Conservation (phyloP, 805 yeast genomes). For the Metschnikowia santaceciliae region DNA sequence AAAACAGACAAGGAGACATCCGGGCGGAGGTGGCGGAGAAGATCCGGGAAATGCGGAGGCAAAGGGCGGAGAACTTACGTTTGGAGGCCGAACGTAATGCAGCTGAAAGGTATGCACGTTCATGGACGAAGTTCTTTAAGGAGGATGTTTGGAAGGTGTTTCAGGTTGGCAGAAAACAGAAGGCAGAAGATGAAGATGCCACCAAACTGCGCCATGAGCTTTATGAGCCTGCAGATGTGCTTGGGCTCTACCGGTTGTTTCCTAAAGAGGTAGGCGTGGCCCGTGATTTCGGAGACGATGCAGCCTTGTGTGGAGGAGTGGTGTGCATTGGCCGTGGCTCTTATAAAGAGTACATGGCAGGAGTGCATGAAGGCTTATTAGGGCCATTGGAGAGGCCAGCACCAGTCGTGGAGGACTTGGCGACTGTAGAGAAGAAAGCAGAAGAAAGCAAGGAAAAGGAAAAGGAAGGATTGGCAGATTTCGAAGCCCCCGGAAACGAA, state of each 20-base stretch:
- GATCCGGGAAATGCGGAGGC: conserved; percentile 65
- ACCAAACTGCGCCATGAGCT: conserved; percentile 27
- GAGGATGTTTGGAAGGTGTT: conserved; percentile 10
- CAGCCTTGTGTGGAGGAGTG: conserved; percentile 69
- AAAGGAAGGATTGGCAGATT: conserved; percentile 4
- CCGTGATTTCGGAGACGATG: conserved; percentile 42
- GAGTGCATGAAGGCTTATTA: conserved; percentile 89
- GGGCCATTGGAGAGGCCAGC: conserved; percentile 70
- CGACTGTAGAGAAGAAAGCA: conserved; percentile 7
- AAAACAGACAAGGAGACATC: conserved; percentile 84
- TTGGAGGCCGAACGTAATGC: conserved; percentile 4
- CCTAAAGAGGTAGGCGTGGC: conserved; percentile 24
- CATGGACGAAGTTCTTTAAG: conserved; percentile 28
- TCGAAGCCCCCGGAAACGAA: conserved; percentile 22
- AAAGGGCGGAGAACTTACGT: conserved; percentile 11
- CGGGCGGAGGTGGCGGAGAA: conserved; percentile 77
- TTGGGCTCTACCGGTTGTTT: conserved; percentile 52
- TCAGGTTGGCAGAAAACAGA: conserved; percentile 5
- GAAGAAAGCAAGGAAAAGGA: conserved; percentile 9
- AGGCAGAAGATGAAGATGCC: neutral
- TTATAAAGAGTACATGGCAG: conserved; percentile 84
- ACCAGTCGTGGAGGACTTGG: conserved; percentile 21
- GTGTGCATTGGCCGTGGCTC: conserved; percentile 95
- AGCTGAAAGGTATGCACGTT: conserved; percentile 15
- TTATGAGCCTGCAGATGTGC: conserved; percentile 42